Conservation (phyloP, 129 eudicot genomes). For the Logfia minima region DNA sequence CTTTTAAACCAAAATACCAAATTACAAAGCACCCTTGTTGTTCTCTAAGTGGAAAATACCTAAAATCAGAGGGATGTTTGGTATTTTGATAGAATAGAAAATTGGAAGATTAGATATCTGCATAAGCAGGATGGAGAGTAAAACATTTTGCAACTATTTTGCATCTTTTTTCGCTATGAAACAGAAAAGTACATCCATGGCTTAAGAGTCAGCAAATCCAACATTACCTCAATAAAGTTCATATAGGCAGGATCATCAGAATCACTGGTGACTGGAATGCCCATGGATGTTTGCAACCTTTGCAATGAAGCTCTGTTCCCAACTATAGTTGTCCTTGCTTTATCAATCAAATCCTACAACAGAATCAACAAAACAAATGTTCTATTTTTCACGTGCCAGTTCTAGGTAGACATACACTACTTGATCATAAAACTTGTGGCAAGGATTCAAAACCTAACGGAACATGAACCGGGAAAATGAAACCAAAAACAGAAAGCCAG, state of each 20-base stretch:
- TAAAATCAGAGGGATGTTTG: background rate
- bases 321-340: slow-evolving; percentile 71
- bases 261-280: slow-evolving; percentile 62
- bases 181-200: slow-evolving; percentile 3
- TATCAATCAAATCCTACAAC: slow-evolving; percentile 81
- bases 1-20: background rate
- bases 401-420: background rate
- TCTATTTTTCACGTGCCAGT: background rate
- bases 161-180: background rate
- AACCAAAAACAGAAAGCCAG: no score
- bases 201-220: background rate
- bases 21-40: background rate
- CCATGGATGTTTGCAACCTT: slow-evolving; percentile 66
- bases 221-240: slow-evolving; percentile 26
- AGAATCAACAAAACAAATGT: slow-evolving; percentile 9
- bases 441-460: no score
- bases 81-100: background rate
- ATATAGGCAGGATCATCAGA: slow-evolving; percentile 71
- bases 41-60: background rate
- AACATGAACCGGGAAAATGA: no score
- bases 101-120: background rate
- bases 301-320: slow-evolving; percentile 70
- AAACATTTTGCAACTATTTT: background rate
- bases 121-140: background rate
- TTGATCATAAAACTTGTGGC: background rate